phyloP scores from a whole-genome alignment of 1,139 yeast species.

The Schwanniomyces etchellsii region DNA sequence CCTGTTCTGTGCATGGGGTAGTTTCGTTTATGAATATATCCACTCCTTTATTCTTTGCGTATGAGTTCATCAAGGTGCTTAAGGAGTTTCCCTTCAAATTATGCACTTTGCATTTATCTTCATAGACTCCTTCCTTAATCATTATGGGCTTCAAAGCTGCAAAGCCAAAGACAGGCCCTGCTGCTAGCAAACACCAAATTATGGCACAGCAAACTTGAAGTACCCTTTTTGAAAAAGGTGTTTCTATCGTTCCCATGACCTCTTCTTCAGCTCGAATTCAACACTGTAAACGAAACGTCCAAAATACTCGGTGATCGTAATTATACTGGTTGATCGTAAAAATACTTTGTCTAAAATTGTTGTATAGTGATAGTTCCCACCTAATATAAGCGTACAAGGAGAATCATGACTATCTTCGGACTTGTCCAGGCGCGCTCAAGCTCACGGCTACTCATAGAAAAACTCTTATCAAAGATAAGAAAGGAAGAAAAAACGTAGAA shows the following conservation, averaged over 20 bases:
- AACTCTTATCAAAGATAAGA: too few relatives aligned
- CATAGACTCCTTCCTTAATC: slow-evolving; percentile 71
- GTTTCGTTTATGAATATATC: too few relatives aligned
- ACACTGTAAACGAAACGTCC: too few relatives aligned
- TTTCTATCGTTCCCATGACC: slow-evolving; percentile 6
- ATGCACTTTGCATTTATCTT: slow-evolving; percentile 42
- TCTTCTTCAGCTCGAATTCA: too few relatives aligned
- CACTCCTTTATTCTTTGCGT: background rate
- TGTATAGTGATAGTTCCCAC: too few relatives aligned
- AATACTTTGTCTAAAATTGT: too few relatives aligned
- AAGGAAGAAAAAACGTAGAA: too few relatives aligned
- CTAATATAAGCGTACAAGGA: too few relatives aligned
- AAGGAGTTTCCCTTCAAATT: slow-evolving; percentile 4
- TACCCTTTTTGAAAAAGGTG: slow-evolving; percentile 16
- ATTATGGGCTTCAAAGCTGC: slow-evolving; percentile 88
- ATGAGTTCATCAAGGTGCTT: slow-evolving; percentile 9
- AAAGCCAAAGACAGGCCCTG: slow-evolving; percentile 92
- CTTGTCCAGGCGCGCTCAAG: too few relatives aligned
- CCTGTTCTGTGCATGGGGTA: slow-evolving; percentile 64
- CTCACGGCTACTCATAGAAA: too few relatives aligned
- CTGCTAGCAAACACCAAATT: slow-evolving; percentile 82
- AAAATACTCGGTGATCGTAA: background rate
- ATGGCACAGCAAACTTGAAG: slow-evolving; percentile 55
- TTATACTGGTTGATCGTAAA: too few relatives aligned
- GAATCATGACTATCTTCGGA: too few relatives aligned